phyloP scores from a whole-genome alignment of 139 green algal genomes.

The Tetradesmus lagerheimii region DNA sequence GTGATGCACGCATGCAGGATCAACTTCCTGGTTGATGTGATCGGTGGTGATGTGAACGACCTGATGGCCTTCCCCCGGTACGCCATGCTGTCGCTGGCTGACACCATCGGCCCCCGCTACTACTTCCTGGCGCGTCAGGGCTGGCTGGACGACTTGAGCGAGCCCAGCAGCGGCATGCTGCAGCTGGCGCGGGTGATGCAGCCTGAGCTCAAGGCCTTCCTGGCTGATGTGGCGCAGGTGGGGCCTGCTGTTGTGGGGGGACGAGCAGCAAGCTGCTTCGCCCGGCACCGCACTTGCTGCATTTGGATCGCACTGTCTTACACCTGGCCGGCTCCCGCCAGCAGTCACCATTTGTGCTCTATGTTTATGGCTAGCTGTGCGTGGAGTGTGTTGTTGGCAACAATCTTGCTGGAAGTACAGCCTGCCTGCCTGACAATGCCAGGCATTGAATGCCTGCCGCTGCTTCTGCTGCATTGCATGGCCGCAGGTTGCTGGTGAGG shows the following conservation, averaged over 20 bases:
- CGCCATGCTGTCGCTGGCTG: conserved; percentile 15
- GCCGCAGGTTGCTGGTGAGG: neutral
- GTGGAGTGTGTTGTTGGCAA: no score
- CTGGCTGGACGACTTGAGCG: conserved; percentile 7
- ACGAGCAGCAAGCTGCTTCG: no score
- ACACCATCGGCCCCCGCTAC: conserved; percentile 12
- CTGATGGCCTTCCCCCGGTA: conserved; percentile 6
- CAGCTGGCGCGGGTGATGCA: conserved; percentile 30
- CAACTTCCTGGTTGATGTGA: conserved; percentile 40
- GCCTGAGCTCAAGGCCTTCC: conserved; percentile 7
- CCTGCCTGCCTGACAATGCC: no score
- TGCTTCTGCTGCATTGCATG: neutral
- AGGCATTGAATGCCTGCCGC: no score
- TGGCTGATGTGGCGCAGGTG: conserved; percentile 29
- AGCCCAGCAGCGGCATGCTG: conserved; percentile 4
- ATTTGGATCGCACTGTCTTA: no score
- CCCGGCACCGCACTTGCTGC: no score
- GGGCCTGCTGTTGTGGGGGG: no score
- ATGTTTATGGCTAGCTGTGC: neutral
- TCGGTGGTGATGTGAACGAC: neutral
- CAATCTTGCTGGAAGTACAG: no score
- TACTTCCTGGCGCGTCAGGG: conserved; percentile 32
- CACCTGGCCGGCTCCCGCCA: no score
- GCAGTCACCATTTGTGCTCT: neutral
- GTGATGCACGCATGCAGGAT: neutral